These are phyloP conservation scores for Mycosphaerella sp. DNA, from an alignment of 2,329 filamentous ascomycete genomes.

Conservation along the genomic window DNA sequence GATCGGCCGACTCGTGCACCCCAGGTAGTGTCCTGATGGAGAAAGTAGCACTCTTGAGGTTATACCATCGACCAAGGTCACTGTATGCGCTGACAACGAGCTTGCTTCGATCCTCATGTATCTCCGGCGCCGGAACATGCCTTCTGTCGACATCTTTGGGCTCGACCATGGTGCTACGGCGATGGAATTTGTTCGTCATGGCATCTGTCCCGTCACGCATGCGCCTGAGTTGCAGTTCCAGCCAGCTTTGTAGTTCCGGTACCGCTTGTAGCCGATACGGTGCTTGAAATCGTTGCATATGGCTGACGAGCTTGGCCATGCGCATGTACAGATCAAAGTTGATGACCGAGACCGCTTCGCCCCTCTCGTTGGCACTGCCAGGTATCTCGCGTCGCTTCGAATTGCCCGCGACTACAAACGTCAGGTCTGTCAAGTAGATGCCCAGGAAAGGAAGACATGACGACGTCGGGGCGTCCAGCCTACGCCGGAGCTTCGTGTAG, in stretches of 20 bases:
- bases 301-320: slow-evolving; percentile 90
- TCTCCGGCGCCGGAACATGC: slow-evolving; percentile 2
- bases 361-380: slow-evolving; percentile 50
- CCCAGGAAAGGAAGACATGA: slow-evolving; percentile 94
- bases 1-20: slow-evolving; percentile 2
- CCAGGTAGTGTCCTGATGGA: slow-evolving; percentile 1
- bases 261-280: slow-evolving; percentile 79
- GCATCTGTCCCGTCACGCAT: slow-evolving; percentile 61
- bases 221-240: slow-evolving; percentile 70
- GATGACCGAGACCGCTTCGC: slow-evolving; percentile 67
- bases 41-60: slow-evolving; percentile 1
- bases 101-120: neutral
- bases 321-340: slow-evolving; percentile 97
- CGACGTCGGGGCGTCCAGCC: slow-evolving; percentile 70
- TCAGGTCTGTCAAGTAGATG: slow-evolving; percentile 92
- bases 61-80: slow-evolving; percentile 4
- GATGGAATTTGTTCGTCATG: slow-evolving; percentile 64
- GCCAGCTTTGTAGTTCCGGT: slow-evolving; percentile 87
- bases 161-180: slow-evolving; percentile 77
- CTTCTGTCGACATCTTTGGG: slow-evolving; percentile 41
- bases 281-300: slow-evolving; percentile 92
- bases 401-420: slow-evolving; percentile 93
- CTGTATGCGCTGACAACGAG: neutral
- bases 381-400: slow-evolving; percentile 73
- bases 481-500: slow-evolving; percentile 76